These are phyloP conservation scores for Apiospora hydei DNA, from an alignment of 2,329 filamentous ascomycete genomes.

Conservation along the genomic window DNA sequence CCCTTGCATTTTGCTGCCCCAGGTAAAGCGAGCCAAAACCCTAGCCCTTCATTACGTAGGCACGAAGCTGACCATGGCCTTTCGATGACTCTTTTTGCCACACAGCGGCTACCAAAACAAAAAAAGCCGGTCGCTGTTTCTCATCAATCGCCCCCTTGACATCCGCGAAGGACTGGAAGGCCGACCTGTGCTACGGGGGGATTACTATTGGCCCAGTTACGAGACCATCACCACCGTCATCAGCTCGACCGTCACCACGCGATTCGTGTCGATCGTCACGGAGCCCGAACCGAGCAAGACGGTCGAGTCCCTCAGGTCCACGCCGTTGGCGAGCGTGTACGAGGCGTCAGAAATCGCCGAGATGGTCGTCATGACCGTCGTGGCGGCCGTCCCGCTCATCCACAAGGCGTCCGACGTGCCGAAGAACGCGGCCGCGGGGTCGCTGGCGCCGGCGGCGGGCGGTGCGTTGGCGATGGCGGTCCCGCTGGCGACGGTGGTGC, in stretches of 20 bases:
- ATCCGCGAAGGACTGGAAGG: neutral
- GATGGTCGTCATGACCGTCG: neutral
- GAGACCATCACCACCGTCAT: neutral
- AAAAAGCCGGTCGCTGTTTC: neutral
- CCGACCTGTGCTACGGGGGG: neutral
- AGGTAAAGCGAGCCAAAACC: neutral
- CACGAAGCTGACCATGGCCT: neutral
- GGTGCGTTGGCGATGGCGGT: neutral
- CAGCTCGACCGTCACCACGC: neutral
- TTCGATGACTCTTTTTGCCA: neutral
- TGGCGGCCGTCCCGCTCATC: neutral
- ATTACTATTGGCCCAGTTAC: neutral
- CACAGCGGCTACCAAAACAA: neutral
- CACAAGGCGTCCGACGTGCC: neutral
- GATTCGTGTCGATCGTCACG: neutral
- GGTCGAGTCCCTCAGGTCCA: too few species aligned
- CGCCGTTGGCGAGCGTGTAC: neutral
- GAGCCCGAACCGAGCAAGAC: neutral
- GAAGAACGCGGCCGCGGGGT: neutral
- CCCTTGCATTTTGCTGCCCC: neutral
- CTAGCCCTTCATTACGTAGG: neutral
- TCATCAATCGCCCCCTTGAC: neutral
- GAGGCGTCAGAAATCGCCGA: neutral
- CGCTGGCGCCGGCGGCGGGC: neutral
- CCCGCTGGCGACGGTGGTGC: neutral